Percentiles rank a stretch among this genome's conserved stretches.
These are phyloP conservation scores for Biscutella auriculata DNA, from an alignment of 441 rosid species.

Conservation along the genomic window DNA sequence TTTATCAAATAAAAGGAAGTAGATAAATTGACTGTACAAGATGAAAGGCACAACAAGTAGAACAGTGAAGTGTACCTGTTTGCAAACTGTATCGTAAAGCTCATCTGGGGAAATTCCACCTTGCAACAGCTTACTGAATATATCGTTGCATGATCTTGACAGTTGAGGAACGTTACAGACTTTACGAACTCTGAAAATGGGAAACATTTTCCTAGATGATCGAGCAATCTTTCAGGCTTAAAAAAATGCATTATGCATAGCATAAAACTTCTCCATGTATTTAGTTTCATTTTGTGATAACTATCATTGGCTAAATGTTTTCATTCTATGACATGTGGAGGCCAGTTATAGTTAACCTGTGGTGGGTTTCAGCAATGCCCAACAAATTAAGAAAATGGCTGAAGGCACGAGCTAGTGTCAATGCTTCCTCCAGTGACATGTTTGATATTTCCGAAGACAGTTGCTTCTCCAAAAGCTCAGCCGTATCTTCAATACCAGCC, in stretches of 20 bases:
- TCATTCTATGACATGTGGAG: neutral
- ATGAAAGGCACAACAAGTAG: neutral
- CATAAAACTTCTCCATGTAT: neutral
- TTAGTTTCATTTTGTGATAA: neutral
- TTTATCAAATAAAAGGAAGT: neutral
- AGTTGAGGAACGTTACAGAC: constrained; percentile 37
- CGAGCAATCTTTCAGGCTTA: neutral
- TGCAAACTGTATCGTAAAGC: constrained; percentile 76
- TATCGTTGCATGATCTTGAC: constrained; percentile 79
- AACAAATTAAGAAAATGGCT: constrained; percentile 84
- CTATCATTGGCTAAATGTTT: neutral
- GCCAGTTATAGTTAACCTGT: constrained; percentile 34
- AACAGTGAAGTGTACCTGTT: constrained; percentile 37
- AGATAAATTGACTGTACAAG: neutral
- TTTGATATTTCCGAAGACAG: constrained; percentile 65
- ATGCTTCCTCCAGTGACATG: constrained; percentile 80
- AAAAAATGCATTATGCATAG: neutral
- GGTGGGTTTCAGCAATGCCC: constrained; percentile 95
- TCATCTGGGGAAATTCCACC: constrained; percentile 64
- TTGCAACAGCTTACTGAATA: constrained; percentile 66
- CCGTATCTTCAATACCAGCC: constrained; percentile 75
- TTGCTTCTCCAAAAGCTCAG: constrained; percentile 75
- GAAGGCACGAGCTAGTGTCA: constrained; percentile 79
- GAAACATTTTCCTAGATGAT: constrained; percentile 6
- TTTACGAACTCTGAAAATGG: constrained; percentile 58